Base-by-base conservation (phyloP, 352 stramenopile species). In the Phytophthora pisi region DNA sequence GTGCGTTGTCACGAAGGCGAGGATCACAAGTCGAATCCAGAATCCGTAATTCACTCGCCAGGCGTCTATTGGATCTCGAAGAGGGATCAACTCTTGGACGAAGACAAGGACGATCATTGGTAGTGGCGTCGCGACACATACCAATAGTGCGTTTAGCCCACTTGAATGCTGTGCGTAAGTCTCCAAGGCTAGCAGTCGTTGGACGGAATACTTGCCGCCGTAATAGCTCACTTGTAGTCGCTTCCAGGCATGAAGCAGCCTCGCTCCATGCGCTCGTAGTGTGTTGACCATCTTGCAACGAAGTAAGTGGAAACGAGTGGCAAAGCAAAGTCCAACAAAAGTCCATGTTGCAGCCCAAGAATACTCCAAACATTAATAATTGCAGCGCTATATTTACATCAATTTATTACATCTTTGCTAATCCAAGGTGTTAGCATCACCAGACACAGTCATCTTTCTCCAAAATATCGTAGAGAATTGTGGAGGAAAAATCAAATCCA, bases 181-280 rank as follows among this genome's bases (percentile, higher is more conserved):
- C 2, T 75, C 57, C 4, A 75, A 43, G 6, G 62, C 68, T 1
- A 71, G 15, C 1, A 75, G 20, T n/a, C 68, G 62, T 34, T 75
- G 55, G 10, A 75, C 55, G 0, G 68, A 75, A 46, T 65, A 75
- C 28, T 70, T 71, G 16, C 57, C 57, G 18, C 68, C 56, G 3
- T 61, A 67, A 36, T 64, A 67, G 20, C 62, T 72, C 23, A 75
- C 52, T 50, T 75, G 56, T 5, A 72, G 9, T 11, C 23, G 28
- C n/a, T 60, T 57, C 57, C 54, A 70, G 5, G 40, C 26, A 7
- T 40, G 24, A 40, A 50, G 10, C 16, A 55, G 34, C 28, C 40
- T 24, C 23, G 45, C 28, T 31, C 28, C 28, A 31, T 31, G 5
- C 4, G 5, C 28, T 9, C 28, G 28, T 6, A 31, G 28, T 31